Conservation (phyloP, 1,139 yeast species). For the Oligophagozyma castellii region DNA sequence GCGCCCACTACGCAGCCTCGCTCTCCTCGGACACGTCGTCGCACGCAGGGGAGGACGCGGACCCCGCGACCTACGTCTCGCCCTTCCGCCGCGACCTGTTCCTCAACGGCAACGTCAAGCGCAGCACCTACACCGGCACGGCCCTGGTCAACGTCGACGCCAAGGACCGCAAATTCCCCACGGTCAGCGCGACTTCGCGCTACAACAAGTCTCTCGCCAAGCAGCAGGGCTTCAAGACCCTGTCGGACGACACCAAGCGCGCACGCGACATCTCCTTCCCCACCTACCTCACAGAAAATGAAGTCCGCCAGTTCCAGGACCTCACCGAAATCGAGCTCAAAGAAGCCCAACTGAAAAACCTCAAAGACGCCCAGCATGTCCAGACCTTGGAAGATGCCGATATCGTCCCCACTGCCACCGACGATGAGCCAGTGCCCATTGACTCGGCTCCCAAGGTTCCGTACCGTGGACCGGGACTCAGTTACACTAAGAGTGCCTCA, state of each 20-base stretch:
- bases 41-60: no score
- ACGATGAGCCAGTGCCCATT: slow-evolving; percentile 2
- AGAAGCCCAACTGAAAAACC: slow-evolving; percentile 12
- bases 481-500: no score
- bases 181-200: slow-evolving; percentile 16
- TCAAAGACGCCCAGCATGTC: slow-evolving; percentile 15
- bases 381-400: slow-evolving; percentile 6
- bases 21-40: no score
- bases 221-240: slow-evolving; percentile 15
- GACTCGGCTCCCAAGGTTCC: slow-evolving; percentile 2
- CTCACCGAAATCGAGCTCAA: slow-evolving; percentile 14
- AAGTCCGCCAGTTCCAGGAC: slow-evolving; percentile 12
- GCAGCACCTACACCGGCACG: background rate
- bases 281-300: slow-evolving; percentile 14
- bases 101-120: no score
- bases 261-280: slow-evolving; percentile 21
- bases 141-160: slow-evolving; percentile 9
- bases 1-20: no score
- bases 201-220: slow-evolving; percentile 8
- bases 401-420: background rate
- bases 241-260: slow-evolving; percentile 10
- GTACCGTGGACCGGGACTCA: no score
- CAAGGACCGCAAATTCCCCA: slow-evolving; percentile 16
- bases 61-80: no score
- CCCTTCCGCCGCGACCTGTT: no score